Conservation (phyloP, 2,329 filamentous ascomycete genomes). For the Alternaria conjuncta region DNA sequence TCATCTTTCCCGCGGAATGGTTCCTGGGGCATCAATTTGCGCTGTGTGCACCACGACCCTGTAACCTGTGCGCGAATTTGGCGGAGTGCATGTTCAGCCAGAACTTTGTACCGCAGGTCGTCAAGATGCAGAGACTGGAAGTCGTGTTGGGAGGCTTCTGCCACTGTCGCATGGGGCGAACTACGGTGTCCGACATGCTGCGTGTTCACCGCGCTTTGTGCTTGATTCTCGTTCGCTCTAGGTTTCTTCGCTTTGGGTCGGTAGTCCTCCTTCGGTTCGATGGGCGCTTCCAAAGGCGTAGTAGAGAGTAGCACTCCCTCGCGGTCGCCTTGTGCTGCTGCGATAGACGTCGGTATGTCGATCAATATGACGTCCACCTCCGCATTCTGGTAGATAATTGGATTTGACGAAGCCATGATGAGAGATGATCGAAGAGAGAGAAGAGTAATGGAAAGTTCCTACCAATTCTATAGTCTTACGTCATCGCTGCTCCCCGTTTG, state of each 20-base stretch:
- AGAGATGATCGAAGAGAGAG: neutral
- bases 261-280: conserved; percentile 53
- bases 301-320: conserved; percentile 56
- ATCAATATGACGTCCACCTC: conserved; percentile 63
- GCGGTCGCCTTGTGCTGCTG: conserved; percentile 65
- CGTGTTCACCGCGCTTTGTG: conserved; percentile 33
- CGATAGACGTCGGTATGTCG: conserved; percentile 74
- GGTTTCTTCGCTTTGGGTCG: conserved; percentile 61
- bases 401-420: conserved; percentile 3
- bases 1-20: conserved; percentile 16
- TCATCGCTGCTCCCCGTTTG: neutral
- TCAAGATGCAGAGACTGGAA: conserved; percentile 9
- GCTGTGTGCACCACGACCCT: conserved; percentile 35
- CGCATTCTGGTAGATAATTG: conserved; percentile 62
- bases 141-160: neutral
- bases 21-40: conserved; percentile 29
- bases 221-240: conserved; percentile 50
- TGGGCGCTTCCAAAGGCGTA: conserved; percentile 55
- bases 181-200: conserved; percentile 39
- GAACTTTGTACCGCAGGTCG: conserved; percentile 32
- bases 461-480: neutral
- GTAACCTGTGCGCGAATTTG: conserved; percentile 36
- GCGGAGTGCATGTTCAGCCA: conserved; percentile 51
- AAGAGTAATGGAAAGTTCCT: neutral
- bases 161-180: neutral